Evolutionary conservation across 2,329 filamentous ascomycete species (phyloP), one percentile per base, ranked within the genome.

Genomic region (Cytospora chrysosperma): DNA sequence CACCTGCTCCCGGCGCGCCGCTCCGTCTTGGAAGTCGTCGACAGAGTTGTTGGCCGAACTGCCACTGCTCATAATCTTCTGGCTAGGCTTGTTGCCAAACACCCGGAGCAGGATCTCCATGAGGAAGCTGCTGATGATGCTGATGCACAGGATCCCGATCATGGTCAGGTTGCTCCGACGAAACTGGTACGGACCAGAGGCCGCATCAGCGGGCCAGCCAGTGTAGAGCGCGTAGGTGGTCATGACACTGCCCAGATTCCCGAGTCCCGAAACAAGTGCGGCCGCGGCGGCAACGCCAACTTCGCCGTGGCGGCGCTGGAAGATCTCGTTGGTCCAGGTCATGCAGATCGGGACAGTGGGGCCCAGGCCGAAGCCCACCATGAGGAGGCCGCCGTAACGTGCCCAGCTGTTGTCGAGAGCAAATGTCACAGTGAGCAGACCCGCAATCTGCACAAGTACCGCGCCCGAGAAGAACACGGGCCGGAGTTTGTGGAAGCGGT

Each of bases 331-430:
- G 34, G 91, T 92, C 93, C 93, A 96, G 40, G 92, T 89, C 93
- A 97, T 97, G 75, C 91, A 94, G 71, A 94, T 94, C 13, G 93
- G 93, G 1, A 96, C 92, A 0, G 93, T 96, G 4, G 93, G 93
- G 1, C 93, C 93, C 2, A 97, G 87, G 0, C 93, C 93, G 64
- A 96, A 96, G 5, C 93, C 93, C 40, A 97, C 89, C 77, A 97
- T 88, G 57, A 97, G 79, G n/a, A 97, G 85, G 4, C 93, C 93
- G 55, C 90, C 91, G 73, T 97, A 97, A 50, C 92, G 87, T 2
- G 91, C 88, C 92, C 92, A 97, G 43, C 88, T 86, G 69, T 88
- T 86, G 40, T 78, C 72, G 5, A 82, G 83, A 6, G 90, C 88
- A 73, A 93, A 92, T 0, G 91, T 96, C 37, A 89, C 90, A 6